These are phyloP conservation scores for Phlebiopsis gigantea DNA, from an alignment of 768 basidiomycete genomes.

Conservation along the genomic window DNA sequence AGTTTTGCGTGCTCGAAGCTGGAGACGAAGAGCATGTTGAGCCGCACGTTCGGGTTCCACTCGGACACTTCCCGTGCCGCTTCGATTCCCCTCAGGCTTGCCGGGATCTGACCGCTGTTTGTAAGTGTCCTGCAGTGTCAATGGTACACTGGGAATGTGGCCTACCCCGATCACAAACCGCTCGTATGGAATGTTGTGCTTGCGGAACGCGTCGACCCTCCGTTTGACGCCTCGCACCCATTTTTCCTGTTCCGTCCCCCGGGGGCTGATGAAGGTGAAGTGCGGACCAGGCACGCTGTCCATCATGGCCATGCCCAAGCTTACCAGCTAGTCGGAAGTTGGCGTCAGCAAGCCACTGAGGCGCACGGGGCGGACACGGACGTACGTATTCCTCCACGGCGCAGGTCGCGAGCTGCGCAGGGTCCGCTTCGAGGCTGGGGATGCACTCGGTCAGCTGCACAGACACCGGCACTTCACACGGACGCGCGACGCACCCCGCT, in stretches of 20 bases:
- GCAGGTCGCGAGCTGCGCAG: not conserved
- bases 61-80: conserved; percentile 38
- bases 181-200: not conserved
- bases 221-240: not conserved
- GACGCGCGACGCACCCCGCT: not conserved
- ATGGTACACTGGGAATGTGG: not conserved
- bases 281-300: conserved; percentile 44
- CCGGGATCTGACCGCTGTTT: conserved; percentile 41
- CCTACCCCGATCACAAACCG: conserved; percentile 49
- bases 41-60: conserved; percentile 34
- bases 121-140: not conserved
- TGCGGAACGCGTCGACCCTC: not conserved
- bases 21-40: conserved; percentile 49
- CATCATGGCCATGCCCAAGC: conserved; percentile 40
- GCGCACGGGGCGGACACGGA: no score
- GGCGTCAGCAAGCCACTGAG: conserved; percentile 1
- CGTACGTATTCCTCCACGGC: conserved; percentile 29
- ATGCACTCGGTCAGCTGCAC: not conserved
- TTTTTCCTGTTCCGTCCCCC: conserved; percentile 11
- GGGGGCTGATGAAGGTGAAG: conserved; percentile 47
- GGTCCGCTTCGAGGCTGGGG: conserved; percentile 3
- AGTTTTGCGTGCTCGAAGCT: conserved; percentile 48
- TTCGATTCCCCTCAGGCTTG: conserved; percentile 47
- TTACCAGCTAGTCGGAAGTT: conserved; percentile 37
- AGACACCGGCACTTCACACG: conserved; percentile 14